Base-by-base conservation (phyloP, 345 rosid genomes). In the Anacardium occidentale region DNA sequence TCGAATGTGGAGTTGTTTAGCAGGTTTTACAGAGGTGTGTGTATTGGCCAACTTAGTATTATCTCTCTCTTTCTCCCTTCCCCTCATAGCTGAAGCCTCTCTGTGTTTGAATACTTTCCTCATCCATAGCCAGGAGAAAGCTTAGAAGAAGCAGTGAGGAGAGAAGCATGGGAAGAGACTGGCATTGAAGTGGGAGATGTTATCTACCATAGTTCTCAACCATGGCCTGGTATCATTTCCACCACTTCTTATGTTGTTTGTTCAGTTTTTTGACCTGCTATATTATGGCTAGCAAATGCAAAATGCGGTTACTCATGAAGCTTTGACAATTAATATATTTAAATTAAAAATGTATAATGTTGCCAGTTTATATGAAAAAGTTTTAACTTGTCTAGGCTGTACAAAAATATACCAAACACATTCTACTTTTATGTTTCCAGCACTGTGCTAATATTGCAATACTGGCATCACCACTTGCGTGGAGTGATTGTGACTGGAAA, bases 101-200 rank as follows among this genome's bases (percentile, higher is more conserved):
- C 20, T 57, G n/a, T 42, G 67, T 60, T 50, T 71, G 44, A 71
- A 32, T 61, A 2, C 29, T 74, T 59, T 50, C 47, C 3, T 71
- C 73, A 58, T 76, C 62, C 69, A 51, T 83, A 94, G 98, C 96
- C 98, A 75, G 98, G 98, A 80, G 98, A 94, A 82, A 92, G 98
- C 89, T 92, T 94, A 82, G 98, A 92, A 80, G 97, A 90, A 80
- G 98, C 98, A 44, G 98, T 90, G 82, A 90, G 88, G 81, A 85
- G 99, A 77, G 98, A 94, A 86, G 90, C 99, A 65, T 86, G 87
- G 88, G 99, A 94, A 76, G 96, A 94, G 84, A 80, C 97, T 6
- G 91, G 98, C 17, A 90, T 94, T 80, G 98, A 94, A 88, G 98
- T 94, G 51, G 99, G 91, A 71, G 89, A 92, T 82, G 97, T 94